Evolutionary conservation across 2,329 filamentous ascomycete genomes (phyloP), one percentile per base, ranked within the genome.

Genomic region (Calonectria pseudoreteaudii): DNA sequence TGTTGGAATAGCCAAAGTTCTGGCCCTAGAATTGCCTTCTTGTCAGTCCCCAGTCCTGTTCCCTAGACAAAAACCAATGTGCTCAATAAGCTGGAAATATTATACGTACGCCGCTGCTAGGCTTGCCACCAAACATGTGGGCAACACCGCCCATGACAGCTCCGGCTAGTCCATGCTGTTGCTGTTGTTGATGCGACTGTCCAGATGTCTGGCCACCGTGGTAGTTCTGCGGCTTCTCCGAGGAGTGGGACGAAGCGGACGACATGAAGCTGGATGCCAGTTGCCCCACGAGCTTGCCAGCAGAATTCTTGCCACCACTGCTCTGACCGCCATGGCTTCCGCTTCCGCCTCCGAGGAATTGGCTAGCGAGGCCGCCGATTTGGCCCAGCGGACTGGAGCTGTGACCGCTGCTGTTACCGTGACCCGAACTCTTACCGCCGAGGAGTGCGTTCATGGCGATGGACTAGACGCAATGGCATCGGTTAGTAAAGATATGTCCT

Each of bases 1-100:
- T 90, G 28, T 90, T 90, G 28, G 90, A 91, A 82, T 93, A 93
- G 38, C 92, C 93, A 81, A 90, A 94, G 80, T 89, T 90, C 76
- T 91, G 88, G 73, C 86, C 85, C 86, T 90, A 75, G 34, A 66
- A 53, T 73, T 31, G 50, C 14, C 65, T n/a, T 11, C 58, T 3
- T 23, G 53, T 81, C 62, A 81, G 76, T 73, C 41, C 58, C 34
- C 38, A 47, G 50, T 56, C 50, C n/a, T 16, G 30, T 53, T 20
- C 28, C 66, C 50, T 68, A 23, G 60, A 41, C 23, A 64, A 64
- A 64, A 36, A 14, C 9, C 14, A 36, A 66, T 34, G 13, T n/a
- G 30, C 23, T 14, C 34, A 14, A 28, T 13, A 26, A 38, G 9
- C 11, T 41, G 11, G 34, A 62, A 62, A n/a, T 11, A 28, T 16